phyloP scores from a whole-genome alignment of 2,329 filamentous ascomycete species.

The Paecilomyces variotii region DNA sequence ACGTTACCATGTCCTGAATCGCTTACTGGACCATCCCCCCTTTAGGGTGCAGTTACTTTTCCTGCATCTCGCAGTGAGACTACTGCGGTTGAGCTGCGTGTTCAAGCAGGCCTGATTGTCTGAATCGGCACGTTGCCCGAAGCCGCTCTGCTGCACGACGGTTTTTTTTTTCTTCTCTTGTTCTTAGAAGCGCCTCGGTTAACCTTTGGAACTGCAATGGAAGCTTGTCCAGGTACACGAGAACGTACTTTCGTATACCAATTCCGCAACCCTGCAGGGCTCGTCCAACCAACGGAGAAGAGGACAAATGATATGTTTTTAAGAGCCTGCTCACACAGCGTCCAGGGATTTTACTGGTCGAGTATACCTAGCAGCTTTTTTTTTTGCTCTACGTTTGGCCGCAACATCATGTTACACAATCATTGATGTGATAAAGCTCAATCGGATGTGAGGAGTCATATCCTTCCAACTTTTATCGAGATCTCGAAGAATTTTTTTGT shows the following conservation, averaged over 20 bases:
- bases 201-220: neutral
- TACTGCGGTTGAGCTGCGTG: neutral
- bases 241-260: neutral
- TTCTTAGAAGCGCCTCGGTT: neutral
- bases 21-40: neutral
- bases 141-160: neutral
- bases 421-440: neutral
- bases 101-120: neutral
- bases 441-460: neutral
- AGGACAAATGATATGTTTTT: neutral
- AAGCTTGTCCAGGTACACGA: neutral
- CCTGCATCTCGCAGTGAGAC: neutral
- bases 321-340: neutral
- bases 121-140: no score
- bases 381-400: neutral
- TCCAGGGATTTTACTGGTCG: neutral
- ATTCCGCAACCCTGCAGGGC: neutral
- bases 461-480: neutral
- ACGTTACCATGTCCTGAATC: neutral
- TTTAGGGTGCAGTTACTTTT: neutral
- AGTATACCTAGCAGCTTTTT: neutral
- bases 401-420: neutral
- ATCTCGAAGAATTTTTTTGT: neutral
- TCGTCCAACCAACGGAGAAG: neutral
- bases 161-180: neutral